Evolutionary conservation across 2,329 filamentous ascomycete species (phyloP), one percentile per base, ranked within the genome.

Genomic region (Fusarium longipes): DNA sequence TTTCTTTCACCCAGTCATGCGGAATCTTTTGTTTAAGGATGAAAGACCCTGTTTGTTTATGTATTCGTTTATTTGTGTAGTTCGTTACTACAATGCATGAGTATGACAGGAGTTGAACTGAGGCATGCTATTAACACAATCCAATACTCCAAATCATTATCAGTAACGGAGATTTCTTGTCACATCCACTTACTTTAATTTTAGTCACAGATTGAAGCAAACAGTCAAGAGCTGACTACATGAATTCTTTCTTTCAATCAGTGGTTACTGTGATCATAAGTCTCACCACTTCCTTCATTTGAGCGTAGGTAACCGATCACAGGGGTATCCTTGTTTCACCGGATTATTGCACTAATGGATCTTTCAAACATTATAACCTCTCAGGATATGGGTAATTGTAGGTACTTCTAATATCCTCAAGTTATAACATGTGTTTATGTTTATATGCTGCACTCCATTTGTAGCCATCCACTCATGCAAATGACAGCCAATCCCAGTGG

Each of bases 1-100:
- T 29, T 43, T 36, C 15, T n/a, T 63, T 30, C 5, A 27, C 33
- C 9, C 11, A 30, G 38, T 65, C 65, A 65, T 60, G 65, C 65
- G 55, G 38, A 14, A 12, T 14, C 9, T 12, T 38, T 29, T 44
- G 33, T 43, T 14, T 59, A 18, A 12, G n/a, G 40, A 43, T 29
- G 40, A 29, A 42, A 15, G n/a, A 25, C 12, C 6, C 2, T 27
- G 24, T 20, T 27, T 43, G 40, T 29, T 43, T 29, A n/a, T 8
- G 17, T n/a, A n/a, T n/a, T n/a, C n/a, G n/a, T n/a, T n/a, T n/a
- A n/a, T n/a, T n/a, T n/a, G n/a, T n/a, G n/a, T n/a, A n/a, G 38
- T 29, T 43, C 12, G 40, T 40, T 15, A 40, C 20, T 43, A n/a
- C 14, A 25, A 18, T 43, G 25, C 11, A 40, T 17, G 38, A 10